Base-by-base conservation (phyloP, 345 rosid genomes). In the Eucalyptus cloeziana region DNA sequence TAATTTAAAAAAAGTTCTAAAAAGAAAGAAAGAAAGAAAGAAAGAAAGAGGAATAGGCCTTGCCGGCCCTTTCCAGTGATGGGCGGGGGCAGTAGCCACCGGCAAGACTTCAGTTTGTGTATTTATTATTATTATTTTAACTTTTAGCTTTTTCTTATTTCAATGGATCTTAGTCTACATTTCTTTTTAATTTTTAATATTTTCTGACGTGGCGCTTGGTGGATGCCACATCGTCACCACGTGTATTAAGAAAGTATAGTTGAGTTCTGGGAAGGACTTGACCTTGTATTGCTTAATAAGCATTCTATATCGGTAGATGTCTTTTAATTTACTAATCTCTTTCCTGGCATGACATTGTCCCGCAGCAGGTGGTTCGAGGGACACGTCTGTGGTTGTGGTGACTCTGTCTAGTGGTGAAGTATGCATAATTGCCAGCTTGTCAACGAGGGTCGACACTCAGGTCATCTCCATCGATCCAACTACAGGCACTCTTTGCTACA, bases 381-480 rank as follows among this genome's bases (percentile, higher is more conserved):
- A 92, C 88, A 95, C 98, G 83, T 95, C 99, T 86, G 92, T 96
- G 87, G 94, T 95, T 90, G 96, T 97, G 86, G 92, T 91, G 67
- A 97, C 98, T 3, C 88, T 96, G 92, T 94, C 94, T 56, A 91
- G 94, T 33, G 96, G 95, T 87, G 99, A 96, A 92, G 97, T 95
- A n/a, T 96, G 95, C 87, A 89, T 97, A 90, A 91, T 95, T 85
- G 93, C 91, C 33, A 96, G 96, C 92, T 90, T 96, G 92, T 95
- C 92, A 54, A 91, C 94, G 49, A 95, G 95, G 93, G 79, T 88
- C 17, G 96, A 94, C 89, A 96, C 99, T 85, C 99, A 96, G 86
- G 95, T 96, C 89, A 94, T 97, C 89, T 95, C 94, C 90, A 91
- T 96, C 89, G 99, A 97, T 90, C 99, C 99, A 37, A 96, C 98